A percentile compares a stretch with the other conserved stretches of the same genome.
Evolutionary conservation across 306 rosid species (phyloP).

Genomic region (Vigna hirtella): DNA sequence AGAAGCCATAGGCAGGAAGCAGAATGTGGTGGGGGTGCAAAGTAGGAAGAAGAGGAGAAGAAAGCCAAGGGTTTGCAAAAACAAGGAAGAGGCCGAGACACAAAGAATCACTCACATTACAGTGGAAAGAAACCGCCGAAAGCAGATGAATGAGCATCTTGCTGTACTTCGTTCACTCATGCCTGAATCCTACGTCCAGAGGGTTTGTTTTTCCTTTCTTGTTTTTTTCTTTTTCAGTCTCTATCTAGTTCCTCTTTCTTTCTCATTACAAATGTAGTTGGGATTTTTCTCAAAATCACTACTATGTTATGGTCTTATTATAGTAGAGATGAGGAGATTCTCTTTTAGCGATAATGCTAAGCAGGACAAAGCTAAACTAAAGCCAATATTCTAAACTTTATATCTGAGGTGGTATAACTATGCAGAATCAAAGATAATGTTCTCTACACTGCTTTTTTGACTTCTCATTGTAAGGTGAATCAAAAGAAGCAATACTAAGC

Average conservation of each 20-base stretch:
- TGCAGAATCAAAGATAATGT: slow-evolving; percentile 4
- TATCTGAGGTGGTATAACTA: slow-evolving; percentile 4
- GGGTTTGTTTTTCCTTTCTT: slow-evolving; percentile 61
- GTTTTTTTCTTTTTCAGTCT: slow-evolving; percentile 19
- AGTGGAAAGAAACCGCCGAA: slow-evolving; percentile 89
- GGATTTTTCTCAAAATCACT: slow-evolving; percentile 12
- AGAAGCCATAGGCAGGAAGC: slow-evolving; percentile 34
- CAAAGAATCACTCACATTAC: slow-evolving; percentile 97
- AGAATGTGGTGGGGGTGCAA: slow-evolving; percentile 44
- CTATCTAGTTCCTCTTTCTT: slow-evolving; percentile 6
- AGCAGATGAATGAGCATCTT: slow-evolving; percentile 93
- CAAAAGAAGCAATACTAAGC: background rate
- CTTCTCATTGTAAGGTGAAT: background rate
- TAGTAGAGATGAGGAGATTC: slow-evolving; percentile 37
- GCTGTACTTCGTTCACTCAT: slow-evolving; percentile 84
- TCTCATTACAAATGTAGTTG: slow-evolving; percentile 20
- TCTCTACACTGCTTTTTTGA: background rate
- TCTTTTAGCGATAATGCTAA: slow-evolving; percentile 29
- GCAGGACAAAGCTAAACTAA: slow-evolving; percentile 13
- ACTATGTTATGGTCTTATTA: slow-evolving; percentile 13
- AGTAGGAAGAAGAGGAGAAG: slow-evolving; percentile 79
- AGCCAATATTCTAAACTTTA: slow-evolving; percentile 31
- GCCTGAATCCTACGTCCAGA: slow-evolving; percentile 88
- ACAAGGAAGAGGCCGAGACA: slow-evolving; percentile 89
- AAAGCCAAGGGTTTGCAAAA: slow-evolving; percentile 77